phyloP scores from a whole-genome alignment of 129 eudicot species.

The Pseudognaphalium luteoalbum region DNA sequence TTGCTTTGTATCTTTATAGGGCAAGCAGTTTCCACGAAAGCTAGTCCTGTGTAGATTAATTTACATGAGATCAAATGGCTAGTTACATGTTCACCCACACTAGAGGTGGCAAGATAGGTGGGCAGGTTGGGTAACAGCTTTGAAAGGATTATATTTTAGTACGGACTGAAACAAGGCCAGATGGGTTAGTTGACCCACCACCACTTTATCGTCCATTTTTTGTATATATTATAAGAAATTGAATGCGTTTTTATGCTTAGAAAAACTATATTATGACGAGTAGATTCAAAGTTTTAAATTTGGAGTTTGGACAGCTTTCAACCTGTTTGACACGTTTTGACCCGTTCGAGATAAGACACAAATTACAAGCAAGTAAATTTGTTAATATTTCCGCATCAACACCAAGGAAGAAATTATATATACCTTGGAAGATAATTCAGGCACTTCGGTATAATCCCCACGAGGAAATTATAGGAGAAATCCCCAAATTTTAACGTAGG shows the following conservation, averaged over 20 bases:
- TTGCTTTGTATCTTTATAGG: slow-evolving; percentile 61
- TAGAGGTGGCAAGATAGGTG: neutral
- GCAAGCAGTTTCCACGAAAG: slow-evolving; percentile 87
- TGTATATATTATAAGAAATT: neutral
- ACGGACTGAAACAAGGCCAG: neutral
- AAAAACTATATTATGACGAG: neutral
- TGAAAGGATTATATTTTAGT: neutral
- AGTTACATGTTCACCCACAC: neutral
- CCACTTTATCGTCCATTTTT: neutral
- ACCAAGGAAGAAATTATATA: neutral
- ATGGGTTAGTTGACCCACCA: slow-evolving; percentile 3
- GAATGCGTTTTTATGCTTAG: neutral
- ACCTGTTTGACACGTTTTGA: slow-evolving; percentile 9
- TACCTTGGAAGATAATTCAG: slow-evolving; percentile 78
- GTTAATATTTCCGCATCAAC: neutral
- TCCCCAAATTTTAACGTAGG: slow-evolving; percentile 70
- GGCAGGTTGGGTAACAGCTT: neutral
- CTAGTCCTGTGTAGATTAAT: slow-evolving; percentile 48
- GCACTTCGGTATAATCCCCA: slow-evolving; percentile 79
- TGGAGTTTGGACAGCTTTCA: neutral
- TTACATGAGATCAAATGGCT: neutral
- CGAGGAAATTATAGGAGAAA: slow-evolving; percentile 71
- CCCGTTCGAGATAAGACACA: neutral
- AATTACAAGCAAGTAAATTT: neutral
- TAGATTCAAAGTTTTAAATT: neutral